A percentile compares a stretch with the other conserved stretches of the same genome.
Conservation (phyloP, 2,329 filamentous ascomycete species). For the Hymenoscyphus occultus region DNA sequence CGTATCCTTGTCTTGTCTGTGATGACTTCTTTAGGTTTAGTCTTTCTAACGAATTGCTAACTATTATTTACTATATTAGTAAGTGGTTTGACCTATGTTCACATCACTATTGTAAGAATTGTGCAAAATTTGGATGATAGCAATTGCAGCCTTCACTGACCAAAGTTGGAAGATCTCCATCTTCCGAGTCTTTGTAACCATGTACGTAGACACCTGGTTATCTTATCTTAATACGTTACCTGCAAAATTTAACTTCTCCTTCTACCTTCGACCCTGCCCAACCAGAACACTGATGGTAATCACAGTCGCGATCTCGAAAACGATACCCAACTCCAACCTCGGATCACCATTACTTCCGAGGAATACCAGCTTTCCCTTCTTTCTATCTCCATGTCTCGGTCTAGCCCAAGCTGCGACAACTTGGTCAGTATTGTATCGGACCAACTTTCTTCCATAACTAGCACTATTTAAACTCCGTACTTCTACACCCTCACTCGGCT, state of each 20-base stretch:
- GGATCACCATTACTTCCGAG: slow-evolving; percentile 13
- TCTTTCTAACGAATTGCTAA: too few relatives aligned
- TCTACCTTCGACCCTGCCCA: slow-evolving; percentile 20
- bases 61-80: too few relatives aligned
- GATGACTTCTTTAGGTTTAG: too few relatives aligned
- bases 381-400: slow-evolving; percentile 18
- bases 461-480: slow-evolving; percentile 18
- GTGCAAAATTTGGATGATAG: too few relatives aligned
- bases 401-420: slow-evolving; percentile 25
- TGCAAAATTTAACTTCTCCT: not conserved
- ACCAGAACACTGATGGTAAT: slow-evolving; percentile 20
- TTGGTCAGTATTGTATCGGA: slow-evolving; percentile 17
- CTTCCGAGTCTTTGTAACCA: too few relatives aligned
- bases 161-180: too few relatives aligned
- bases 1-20: too few relatives aligned
- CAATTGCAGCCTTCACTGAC: too few relatives aligned
- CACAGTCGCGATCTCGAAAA: slow-evolving; percentile 22
- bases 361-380: slow-evolving; percentile 27
- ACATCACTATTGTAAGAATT: too few relatives aligned
- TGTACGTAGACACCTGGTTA: too few relatives aligned
- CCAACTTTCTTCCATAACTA: slow-evolving; percentile 24
- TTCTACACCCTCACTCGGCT: slow-evolving; percentile 18
- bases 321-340: slow-evolving; percentile 19
- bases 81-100: too few relatives aligned
- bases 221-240: too few relatives aligned